phyloP scores from a whole-genome alignment of 1,284 basidiomycete species.

The Tilletia walkeri region DNA sequence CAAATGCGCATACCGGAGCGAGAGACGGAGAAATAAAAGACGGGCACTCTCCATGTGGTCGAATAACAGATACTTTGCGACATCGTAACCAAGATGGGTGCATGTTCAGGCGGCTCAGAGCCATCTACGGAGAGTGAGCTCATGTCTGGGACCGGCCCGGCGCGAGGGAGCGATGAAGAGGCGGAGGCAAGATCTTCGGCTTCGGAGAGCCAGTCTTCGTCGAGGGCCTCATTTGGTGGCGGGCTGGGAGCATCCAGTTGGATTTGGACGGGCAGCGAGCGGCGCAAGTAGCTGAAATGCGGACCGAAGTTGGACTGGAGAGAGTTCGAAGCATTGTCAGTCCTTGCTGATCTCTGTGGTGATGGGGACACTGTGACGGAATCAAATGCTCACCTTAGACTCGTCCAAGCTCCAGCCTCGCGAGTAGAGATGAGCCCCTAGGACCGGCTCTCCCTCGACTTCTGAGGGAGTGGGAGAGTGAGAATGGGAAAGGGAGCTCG shows the following conservation, averaged over 20 bases:
- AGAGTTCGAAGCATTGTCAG: background rate
- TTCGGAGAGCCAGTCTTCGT: conserved; percentile 11
- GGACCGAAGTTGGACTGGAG: conserved; percentile 5
- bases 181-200: background rate
- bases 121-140: conserved; percentile 10
- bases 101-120: background rate
- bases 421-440: conserved; percentile 15
- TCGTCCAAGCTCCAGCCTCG: conserved; percentile 15
- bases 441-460: background rate
- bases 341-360: background rate
- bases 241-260: conserved; percentile 8
- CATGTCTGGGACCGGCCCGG: conserved; percentile 7
- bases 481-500: no score
- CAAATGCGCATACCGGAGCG: conserved; percentile 5
- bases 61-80: conserved; percentile 19
- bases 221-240: background rate
- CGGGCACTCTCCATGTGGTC: conserved; percentile 21
- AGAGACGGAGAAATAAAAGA: conserved; percentile 19
- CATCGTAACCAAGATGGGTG: conserved; percentile 14
- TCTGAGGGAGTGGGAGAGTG: no score
- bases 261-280: conserved; percentile 10
- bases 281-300: background rate
- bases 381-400: conserved; percentile 10
- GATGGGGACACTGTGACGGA: no score
- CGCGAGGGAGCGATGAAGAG: background rate